Conservation (phyloP, 176 grass and related monocot species). For the Carex parvula region DNA sequence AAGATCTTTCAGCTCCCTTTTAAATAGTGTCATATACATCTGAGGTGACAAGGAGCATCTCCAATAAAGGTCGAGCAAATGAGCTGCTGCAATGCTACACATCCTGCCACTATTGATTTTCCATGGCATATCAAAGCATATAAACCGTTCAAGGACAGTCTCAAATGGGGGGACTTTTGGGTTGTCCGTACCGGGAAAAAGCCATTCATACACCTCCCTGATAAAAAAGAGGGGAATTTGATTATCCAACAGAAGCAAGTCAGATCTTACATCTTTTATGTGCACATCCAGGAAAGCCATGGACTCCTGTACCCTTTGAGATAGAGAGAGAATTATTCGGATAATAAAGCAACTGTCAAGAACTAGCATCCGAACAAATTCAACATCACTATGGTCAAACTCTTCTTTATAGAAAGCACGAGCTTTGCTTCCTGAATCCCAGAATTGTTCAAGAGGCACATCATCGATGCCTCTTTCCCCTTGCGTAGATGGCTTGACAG, state of each 20-base stretch:
- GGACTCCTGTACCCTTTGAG: not conserved
- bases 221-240: constrained; percentile 8
- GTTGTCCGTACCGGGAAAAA: not conserved
- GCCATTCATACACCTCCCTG: not conserved
- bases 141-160: too few relatives aligned
- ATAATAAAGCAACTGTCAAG: constrained; percentile 23
- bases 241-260: constrained; percentile 18
- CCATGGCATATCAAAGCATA: too few relatives aligned
- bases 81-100: too few relatives aligned
- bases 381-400: not conserved
- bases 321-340: not conserved
- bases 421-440: not conserved
- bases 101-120: rapidly evolving
- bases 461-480: too few relatives aligned
- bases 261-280: not conserved
- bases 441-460: not conserved
- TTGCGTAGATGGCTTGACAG: too few relatives aligned
- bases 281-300: not conserved
- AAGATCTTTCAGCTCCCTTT: too few relatives aligned
- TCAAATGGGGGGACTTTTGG: too few relatives aligned
- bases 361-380: constrained; percentile 10
- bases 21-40: too few relatives aligned
- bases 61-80: too few relatives aligned
- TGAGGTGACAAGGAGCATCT: too few relatives aligned
- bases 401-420: not conserved